Base-by-base conservation (phyloP, 169 alveolate genomes). In the Plasmodium billcollinsi region DNA sequence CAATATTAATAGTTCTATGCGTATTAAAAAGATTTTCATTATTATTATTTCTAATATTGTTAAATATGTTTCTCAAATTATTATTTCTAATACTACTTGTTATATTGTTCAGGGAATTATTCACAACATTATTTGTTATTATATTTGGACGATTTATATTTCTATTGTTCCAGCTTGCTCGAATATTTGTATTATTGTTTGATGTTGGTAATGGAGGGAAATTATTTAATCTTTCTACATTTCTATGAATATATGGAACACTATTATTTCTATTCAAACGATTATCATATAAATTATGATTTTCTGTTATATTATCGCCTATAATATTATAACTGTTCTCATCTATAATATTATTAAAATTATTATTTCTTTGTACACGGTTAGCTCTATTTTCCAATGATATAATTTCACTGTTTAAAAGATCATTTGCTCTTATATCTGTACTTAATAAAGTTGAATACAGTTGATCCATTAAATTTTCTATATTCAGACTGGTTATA, bases 11-110 rank as follows among this genome's bases (percentile, higher is more conserved):
- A 47, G 20, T 67, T 61, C 83, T 56, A 50, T 59, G 24, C 29
- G 11, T 43, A 65, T 52, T 58, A 9, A 69, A 54, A 63, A 56
- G 59, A 69, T 83, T 69, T 56, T 83, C 91, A 50, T 43, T 83
- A 58, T 83, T 83, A 61, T 83, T 69, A 72, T 83, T 83, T 58
- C 91, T 67, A 69, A 83, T 83, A 69, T 52, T 83, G 49, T 58
- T 83, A 69, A 39, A 83, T n/a, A 83, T 43, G 47, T 83, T 83
- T 83, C 91, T 70, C 9, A 83, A 65, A 49, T 69, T 83, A 49
- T 33, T 43, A 49, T 83, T 76, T 39, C 47, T 39, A 39, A 39
- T 39, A 39, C 9, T 39, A 39, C 47, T 39, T 39, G 47, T 39
- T 39, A 39, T 39, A 6, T 39, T 39, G 47, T 39, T 39, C 47